Evolutionary conservation across 1,284 basidiomycete genomes (phyloP).

Genomic region (Coniferiporia weirii): DNA sequence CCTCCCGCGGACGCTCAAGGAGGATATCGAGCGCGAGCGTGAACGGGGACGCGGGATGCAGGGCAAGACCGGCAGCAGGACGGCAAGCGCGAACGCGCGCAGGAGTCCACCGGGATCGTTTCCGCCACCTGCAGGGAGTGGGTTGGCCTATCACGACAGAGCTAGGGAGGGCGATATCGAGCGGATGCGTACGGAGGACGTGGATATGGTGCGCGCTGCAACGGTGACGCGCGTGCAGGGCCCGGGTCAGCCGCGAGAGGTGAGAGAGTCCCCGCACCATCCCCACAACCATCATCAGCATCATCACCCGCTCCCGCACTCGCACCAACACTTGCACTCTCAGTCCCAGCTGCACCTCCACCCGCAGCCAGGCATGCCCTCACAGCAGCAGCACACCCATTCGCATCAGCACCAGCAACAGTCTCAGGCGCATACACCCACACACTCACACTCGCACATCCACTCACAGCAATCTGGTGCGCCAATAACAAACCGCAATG

Average conservation of each 20-base stretch:
- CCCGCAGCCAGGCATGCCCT: not conserved
- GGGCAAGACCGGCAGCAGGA: conserved; percentile 11
- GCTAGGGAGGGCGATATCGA: conserved; percentile 26
- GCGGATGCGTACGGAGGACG: conserved; percentile 22
- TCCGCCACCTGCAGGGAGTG: conserved; percentile 20
- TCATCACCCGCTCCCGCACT: conserved; percentile 1
- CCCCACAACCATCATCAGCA: conserved; percentile 11
- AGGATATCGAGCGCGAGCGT: conserved; percentile 14
- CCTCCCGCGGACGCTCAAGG: conserved; percentile 8
- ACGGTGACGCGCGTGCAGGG: conserved; percentile 19
- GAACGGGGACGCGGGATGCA: conserved; percentile 24
- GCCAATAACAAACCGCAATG: conserved; percentile 2
- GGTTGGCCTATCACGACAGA: not conserved
- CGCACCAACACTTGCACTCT: not conserved
- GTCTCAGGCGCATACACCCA: not conserved
- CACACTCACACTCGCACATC: not conserved
- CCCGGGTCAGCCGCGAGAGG: conserved; percentile 7
- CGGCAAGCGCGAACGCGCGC: conserved; percentile 7
- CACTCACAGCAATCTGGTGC: not conserved
- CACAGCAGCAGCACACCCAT: conserved; percentile 2
- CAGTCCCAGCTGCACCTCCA: conserved; percentile 7
- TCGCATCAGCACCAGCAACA: conserved; percentile 5
- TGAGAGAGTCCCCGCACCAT: conserved; percentile 3
- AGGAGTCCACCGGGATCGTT: not conserved
- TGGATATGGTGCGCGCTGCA: conserved; percentile 16